These are phyloP conservation scores for Leishmania gerbilli DNA, from an alignment of 208 protist species.

Conservation along the genomic window DNA sequence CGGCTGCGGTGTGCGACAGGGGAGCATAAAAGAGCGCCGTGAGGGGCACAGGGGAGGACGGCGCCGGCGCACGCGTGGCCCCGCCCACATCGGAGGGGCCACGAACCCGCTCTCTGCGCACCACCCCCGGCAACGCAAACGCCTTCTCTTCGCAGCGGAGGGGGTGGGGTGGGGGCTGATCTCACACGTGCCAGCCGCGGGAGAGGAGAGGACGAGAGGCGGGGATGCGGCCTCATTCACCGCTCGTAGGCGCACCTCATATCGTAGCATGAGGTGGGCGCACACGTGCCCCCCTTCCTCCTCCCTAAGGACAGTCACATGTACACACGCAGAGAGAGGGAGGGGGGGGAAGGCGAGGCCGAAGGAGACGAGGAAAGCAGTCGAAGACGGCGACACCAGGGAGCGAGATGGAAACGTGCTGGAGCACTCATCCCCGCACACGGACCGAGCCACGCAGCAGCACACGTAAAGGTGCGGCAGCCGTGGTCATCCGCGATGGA, in stretches of 20 bases:
- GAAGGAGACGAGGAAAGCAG: background rate
- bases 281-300: background rate
- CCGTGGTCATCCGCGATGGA: background rate
- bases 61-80: background rate
- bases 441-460: conserved; percentile 4
- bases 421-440: background rate
- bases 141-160: background rate
- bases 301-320: background rate
- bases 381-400: background rate
- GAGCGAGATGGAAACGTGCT: background rate
- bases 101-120: background rate
- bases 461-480: conserved; percentile 11
- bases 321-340: background rate
- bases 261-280: background rate
- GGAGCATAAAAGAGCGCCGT: background rate
- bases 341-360: background rate
- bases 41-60: no score
- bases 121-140: background rate
- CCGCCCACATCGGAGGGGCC: background rate
- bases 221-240: background rate
- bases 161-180: background rate
- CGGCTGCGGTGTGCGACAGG: background rate
- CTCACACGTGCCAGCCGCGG: background rate
- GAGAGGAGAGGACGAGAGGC: background rate
- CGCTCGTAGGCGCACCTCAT: background rate